Evolutionary conservation across 2,329 filamentous ascomycete genomes (phyloP).

Genomic region (Penicillium sp.): DNA sequence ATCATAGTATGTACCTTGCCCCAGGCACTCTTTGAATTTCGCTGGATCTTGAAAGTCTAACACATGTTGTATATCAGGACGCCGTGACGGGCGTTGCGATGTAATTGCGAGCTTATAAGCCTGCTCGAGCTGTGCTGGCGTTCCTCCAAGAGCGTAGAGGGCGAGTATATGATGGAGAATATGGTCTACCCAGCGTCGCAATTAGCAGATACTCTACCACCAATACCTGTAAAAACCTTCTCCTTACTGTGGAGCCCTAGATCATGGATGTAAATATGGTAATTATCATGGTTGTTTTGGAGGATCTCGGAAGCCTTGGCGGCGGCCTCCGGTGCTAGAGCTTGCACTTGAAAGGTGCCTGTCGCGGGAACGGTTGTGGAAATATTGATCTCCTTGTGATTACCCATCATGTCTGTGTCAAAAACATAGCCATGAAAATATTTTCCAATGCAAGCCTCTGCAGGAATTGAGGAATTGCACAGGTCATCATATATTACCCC

Average conservation of each 20-base stretch:
- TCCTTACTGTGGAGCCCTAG: conserved; percentile 20
- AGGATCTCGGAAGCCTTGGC: conserved; percentile 17
- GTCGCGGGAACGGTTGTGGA: background rate
- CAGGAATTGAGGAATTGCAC: too few species aligned
- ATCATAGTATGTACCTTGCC: conserved; percentile 18
- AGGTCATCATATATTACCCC: background rate
- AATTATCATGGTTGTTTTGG: conserved; percentile 19
- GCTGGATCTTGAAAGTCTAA: conserved; percentile 12
- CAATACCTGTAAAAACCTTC: too few species aligned
- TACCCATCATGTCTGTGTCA: conserved; percentile 2
- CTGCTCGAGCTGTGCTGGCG: conserved; percentile 22
- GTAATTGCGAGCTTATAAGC: conserved; percentile 25
- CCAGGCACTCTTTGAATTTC: conserved; percentile 15
- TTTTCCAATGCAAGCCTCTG: background rate
- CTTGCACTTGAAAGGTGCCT: conserved; percentile 15
- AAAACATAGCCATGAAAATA: too few species aligned
- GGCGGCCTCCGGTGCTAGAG: conserved; percentile 1
- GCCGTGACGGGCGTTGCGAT: conserved; percentile 23
- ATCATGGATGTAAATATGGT: conserved; percentile 25
- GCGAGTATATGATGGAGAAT: conserved; percentile 34
- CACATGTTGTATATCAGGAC: conserved; percentile 14
- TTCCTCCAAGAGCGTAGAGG: conserved; percentile 29
- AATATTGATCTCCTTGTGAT: conserved; percentile 7
- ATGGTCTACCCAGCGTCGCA: conserved; percentile 22
- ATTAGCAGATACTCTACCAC: background rate